These are phyloP conservation scores for Neckera pumila DNA, from an alignment of 225 moss, liverwort and hornwort genomes.

Conservation along the genomic window DNA sequence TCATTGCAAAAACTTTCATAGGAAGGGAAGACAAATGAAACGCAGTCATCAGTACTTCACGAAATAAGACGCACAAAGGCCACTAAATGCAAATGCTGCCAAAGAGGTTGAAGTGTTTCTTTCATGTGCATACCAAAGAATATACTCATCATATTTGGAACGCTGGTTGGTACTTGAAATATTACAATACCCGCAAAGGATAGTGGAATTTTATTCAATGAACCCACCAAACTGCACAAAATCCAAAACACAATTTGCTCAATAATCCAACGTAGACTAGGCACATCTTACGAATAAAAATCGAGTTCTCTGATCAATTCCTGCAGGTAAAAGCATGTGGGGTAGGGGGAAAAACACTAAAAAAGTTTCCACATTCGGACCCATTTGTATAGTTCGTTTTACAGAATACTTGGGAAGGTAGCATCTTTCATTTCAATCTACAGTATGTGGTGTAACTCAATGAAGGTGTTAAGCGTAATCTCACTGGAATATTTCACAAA, in stretches of 20 bases:
- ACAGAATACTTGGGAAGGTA: neutral
- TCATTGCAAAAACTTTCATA: neutral
- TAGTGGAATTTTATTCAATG: conserved; percentile 90
- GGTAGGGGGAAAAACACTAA: neutral
- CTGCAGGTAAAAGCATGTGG: neutral
- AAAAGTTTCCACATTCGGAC: neutral
- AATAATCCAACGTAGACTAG: neutral
- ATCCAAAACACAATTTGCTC: conserved; percentile 1
- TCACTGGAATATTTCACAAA: neutral
- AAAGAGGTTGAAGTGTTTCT: neutral
- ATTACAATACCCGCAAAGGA: conserved; percentile 82
- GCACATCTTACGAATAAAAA: neutral
- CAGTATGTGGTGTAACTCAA: neutral
- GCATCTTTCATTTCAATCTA: neutral
- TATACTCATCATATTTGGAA: conserved; percentile 79
- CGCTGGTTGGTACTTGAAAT: conserved; percentile 79
- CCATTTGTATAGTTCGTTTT: neutral
- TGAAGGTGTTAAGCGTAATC: neutral
- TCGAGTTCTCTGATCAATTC: neutral
- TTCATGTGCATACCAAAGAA: conserved; percentile 60
- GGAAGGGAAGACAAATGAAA: neutral
- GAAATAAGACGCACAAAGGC: neutral
- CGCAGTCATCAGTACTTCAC: neutral
- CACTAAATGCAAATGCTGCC: neutral
- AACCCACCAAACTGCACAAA: conserved; percentile 92